Percentiles rank a stretch among this genome's conserved stretches.
Conservation (phyloP, 2,329 filamentous ascomycete species). For the Diplodia mutila region DNA sequence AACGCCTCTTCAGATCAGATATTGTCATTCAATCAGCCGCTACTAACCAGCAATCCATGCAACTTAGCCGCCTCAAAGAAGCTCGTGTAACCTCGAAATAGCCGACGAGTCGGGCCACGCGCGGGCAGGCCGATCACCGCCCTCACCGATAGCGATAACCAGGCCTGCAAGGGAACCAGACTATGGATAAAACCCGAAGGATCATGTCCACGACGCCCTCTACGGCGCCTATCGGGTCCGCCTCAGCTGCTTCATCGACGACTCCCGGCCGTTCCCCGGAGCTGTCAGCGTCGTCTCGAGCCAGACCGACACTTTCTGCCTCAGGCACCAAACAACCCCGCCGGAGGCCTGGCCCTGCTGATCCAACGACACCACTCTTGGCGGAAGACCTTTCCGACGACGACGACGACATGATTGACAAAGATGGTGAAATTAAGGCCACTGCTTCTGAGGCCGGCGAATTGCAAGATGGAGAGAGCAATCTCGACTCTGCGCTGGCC, state of each 20-base stretch:
- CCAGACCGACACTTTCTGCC: not conserved
- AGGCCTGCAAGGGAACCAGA: not conserved
- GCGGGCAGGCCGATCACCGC: conserved; percentile 13
- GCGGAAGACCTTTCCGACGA: not conserved
- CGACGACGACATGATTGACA: conserved; percentile 9
- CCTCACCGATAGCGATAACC: conserved; percentile 9
- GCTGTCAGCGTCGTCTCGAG: not conserved
- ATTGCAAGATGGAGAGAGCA: not conserved
- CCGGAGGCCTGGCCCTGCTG: not conserved
- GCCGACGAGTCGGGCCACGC: conserved; percentile 9
- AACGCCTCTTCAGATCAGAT: not conserved
- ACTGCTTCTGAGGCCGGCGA: not conserved
- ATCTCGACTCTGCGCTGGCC: conserved; percentile 33
- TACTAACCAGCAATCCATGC: not conserved
- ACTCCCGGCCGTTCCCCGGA: not conserved
- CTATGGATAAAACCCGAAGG: not conserved
- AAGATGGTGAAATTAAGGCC: not conserved
- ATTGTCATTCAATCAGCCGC: not conserved
- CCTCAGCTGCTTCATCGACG: not conserved
- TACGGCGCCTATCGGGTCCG: not conserved
- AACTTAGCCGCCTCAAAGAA: not conserved
- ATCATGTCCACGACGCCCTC: not conserved
- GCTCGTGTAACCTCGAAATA: conserved; percentile 5
- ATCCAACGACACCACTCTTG: conserved; percentile 10
- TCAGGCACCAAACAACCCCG: not conserved